A percentile compares a stretch with the other conserved stretches of the same genome.
These are phyloP conservation scores for Sordariomycetes sp. DNA, from an alignment of 2,329 filamentous ascomycete species.

Conservation along the genomic window DNA sequence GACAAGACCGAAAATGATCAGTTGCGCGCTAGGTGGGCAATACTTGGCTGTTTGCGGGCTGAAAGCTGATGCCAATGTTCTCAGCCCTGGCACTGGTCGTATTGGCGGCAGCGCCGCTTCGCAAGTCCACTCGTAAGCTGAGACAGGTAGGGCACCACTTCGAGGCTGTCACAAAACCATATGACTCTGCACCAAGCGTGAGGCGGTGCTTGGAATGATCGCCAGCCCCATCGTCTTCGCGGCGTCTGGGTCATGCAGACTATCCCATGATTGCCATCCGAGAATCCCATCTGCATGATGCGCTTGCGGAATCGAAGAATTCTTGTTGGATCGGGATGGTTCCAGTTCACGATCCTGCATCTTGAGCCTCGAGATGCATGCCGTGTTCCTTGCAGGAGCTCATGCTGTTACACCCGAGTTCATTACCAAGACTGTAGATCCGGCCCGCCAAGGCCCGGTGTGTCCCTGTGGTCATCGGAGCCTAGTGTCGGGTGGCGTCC, in stretches of 20 bases:
- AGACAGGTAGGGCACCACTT: slow-evolving; percentile 19
- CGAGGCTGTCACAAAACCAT: slow-evolving; percentile 17
- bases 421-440: neutral
- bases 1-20: no score
- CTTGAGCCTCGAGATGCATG: slow-evolving; percentile 1
- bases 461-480: neutral
- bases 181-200: slow-evolving; percentile 12
- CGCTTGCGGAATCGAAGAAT: slow-evolving; percentile 15
- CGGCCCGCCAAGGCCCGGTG: neutral
- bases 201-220: slow-evolving; percentile 3
- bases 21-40: no score
- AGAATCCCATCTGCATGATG: slow-evolving; percentile 16
- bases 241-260: slow-evolving; percentile 15
- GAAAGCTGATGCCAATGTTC: no score
- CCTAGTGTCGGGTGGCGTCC: neutral
- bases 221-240: neutral
- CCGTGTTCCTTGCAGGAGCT: slow-evolving; percentile 3
- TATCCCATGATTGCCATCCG: slow-evolving; percentile 1
- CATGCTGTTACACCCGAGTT: neutral
- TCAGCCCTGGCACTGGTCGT: no score
- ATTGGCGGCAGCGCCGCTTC: neutral
- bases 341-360: slow-evolving; percentile 8
- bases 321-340: slow-evolving; percentile 17
- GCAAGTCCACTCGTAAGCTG: slow-evolving; percentile 10
- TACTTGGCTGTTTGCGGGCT: no score